Base-by-base conservation (phyloP, 345 rosid genomes). In the Brassica cretica region DNA sequence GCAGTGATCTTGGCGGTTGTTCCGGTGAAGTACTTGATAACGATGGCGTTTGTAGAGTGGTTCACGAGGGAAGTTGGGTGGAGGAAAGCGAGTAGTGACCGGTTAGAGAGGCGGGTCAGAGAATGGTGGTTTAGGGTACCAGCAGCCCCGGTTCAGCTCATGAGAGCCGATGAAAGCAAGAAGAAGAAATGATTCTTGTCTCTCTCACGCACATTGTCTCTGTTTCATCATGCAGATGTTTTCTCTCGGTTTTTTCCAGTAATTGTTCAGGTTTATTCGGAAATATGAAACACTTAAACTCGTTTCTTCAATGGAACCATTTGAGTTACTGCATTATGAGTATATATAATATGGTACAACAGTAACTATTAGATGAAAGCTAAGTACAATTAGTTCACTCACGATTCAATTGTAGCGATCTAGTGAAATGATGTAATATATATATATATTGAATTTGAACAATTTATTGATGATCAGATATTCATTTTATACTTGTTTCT, bases 91-190 rank as follows among this genome's bases (percentile, higher is more conserved):
- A 94, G 97, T 88, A 84, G 84, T 63, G 84, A 85, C 58, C 84
- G 90, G 81, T 74, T 71, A 77, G 69, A 87, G 66, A 84, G 97
- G 74, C 87, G 95, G 76, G n/a, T 90, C 58, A 86, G 91, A 79
- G 98, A 94, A 72, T 92, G 98, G 98, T 94, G 97, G 98, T 68
- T 88, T 66, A 85, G 93, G 72, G 84, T 94, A 14, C 56, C 56
- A 49, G 56, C 56, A 49, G 56, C 56, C n/a, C 56, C 56, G 56
- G 56, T 49, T 49, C 56, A 49, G 18, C 56, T 49, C 56, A 49
- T 49, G n/a, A 49, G 56, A 49, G 18, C 16, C 18, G 56, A 49
- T 49, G 56, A 49, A 14, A 49, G 56, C 56, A 49, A 49, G 56
- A 49, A 49, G 56, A 49, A 49, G 56, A 49, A 49, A 49, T 49